These are phyloP conservation scores for Rhizopus sp. DNA, from an alignment of 371 early-diverging fungal species.

Conservation along the genomic window DNA sequence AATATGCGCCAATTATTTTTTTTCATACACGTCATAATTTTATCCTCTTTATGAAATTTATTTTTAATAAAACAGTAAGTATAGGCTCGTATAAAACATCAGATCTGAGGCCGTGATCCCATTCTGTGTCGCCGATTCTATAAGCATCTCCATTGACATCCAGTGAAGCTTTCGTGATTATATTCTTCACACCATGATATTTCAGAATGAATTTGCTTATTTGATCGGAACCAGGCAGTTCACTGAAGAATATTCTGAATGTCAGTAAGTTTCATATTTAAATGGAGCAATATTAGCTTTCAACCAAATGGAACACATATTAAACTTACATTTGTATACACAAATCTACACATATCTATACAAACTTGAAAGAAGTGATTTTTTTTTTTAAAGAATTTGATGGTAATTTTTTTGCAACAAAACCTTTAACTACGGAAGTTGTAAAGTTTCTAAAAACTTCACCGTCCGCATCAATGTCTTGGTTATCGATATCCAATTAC, in stretches of 20 bases:
- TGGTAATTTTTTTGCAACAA: no score
- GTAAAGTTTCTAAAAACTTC: no score
- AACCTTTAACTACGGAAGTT: no score
- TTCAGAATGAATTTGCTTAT: constrained; percentile 23
- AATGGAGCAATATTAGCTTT: constrained; percentile 16
- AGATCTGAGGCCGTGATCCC: constrained; percentile 16
- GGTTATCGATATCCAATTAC: no score
- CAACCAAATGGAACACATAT: constrained; percentile 15
- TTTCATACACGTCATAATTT: no score
- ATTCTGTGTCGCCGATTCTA: constrained; percentile 19
- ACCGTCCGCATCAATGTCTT: no score
- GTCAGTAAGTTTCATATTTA: constrained; percentile 17
- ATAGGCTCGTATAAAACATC: constrained; percentile 16
- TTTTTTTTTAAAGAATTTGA: no score
- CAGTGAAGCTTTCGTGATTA: constrained; percentile 12
- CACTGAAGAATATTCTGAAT: constrained; percentile 15
- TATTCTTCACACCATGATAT: constrained; percentile 21
- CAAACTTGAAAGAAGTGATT: no score
- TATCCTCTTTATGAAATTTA: constrained; percentile 14
- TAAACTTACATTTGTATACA: constrained; percentile 20
- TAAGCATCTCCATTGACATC: constrained; percentile 19
- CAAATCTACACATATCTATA: no score
- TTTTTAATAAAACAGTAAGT: constrained; percentile 13
- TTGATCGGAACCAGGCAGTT: constrained; percentile 19
- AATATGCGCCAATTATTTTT: constrained; percentile 17